These are phyloP conservation scores for Irineochytrium annulatum DNA, from an alignment of 192 early-diverging fungal genomes.

Conservation along the genomic window DNA sequence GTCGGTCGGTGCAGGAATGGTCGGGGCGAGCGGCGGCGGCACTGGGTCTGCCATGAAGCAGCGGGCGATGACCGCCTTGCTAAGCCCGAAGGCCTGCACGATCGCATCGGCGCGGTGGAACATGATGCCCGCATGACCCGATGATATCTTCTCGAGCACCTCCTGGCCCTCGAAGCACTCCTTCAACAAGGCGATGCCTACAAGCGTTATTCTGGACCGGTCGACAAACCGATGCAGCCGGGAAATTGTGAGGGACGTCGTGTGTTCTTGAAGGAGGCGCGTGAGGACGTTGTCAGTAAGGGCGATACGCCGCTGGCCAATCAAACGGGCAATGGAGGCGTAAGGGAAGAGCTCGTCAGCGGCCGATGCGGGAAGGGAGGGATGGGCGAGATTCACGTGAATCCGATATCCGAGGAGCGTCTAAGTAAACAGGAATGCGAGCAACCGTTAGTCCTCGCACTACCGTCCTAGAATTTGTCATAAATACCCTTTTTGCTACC, in stretches of 20 bases:
- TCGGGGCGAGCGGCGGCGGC: not conserved
- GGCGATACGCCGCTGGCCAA: conserved; percentile 9
- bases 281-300: conserved; percentile 13
- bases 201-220: not conserved
- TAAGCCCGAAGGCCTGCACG: conserved; percentile 9
- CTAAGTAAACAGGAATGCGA: not conserved
- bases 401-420: conserved; percentile 23
- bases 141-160: conserved; percentile 7
- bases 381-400: not conserved
- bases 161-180: conserved; percentile 17
- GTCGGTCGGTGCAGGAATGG: too few species aligned
- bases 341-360: conserved; percentile 10
- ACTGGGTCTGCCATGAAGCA: conserved; percentile 16
- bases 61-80: conserved; percentile 9
- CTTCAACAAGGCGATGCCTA: conserved; percentile 8
- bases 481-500: too few species aligned
- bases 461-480: too few species aligned
- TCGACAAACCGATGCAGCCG: conserved; percentile 18
- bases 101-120: conserved; percentile 18
- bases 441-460: too few species aligned
- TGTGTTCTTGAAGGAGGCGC: conserved; percentile 6
- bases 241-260: conserved; percentile 7
- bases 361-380: not conserved
- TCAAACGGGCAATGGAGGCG: conserved; percentile 9
- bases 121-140: conserved; percentile 6